These are phyloP conservation scores for Colletotrichum lupini DNA, from an alignment of 2,329 filamentous ascomycete species.

Conservation along the genomic window DNA sequence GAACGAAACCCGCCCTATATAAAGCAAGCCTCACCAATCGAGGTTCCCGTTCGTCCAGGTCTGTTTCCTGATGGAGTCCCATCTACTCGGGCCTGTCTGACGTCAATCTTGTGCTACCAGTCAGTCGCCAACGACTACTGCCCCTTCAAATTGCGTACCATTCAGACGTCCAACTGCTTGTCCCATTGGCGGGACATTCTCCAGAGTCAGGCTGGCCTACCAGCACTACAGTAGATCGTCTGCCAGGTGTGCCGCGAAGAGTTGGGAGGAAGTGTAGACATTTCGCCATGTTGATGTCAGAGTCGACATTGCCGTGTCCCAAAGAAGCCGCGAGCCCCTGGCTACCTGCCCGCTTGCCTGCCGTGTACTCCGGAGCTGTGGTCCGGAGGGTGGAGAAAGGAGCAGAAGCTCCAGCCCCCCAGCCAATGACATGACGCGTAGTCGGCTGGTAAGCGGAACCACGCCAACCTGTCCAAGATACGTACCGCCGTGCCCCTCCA, in stretches of 20 bases:
- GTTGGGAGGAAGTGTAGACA: slow-evolving; percentile 13
- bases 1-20: neutral
- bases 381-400: slow-evolving; percentile 20
- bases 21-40: neutral
- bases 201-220: neutral
- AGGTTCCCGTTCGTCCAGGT: neutral
- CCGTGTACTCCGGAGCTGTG: slow-evolving; percentile 19
- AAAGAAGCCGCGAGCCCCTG: neutral
- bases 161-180: neutral
- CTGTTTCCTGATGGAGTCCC: neutral
- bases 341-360: neutral
- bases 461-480: neutral
- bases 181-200: slow-evolving; percentile 11
- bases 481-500: slow-evolving; percentile 9
- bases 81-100: neutral
- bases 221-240: neutral
- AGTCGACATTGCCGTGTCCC: slow-evolving; percentile 25
- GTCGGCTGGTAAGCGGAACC: neutral
- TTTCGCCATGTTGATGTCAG: slow-evolving; percentile 37
- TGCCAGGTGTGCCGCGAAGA: neutral
- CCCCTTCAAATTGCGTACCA: neutral
- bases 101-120: slow-evolving; percentile 24
- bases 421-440: neutral
- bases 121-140: neutral
- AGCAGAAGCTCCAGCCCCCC: neutral